Conservation (phyloP, 805 yeast species). For the Lipomyces anomalus region DNA sequence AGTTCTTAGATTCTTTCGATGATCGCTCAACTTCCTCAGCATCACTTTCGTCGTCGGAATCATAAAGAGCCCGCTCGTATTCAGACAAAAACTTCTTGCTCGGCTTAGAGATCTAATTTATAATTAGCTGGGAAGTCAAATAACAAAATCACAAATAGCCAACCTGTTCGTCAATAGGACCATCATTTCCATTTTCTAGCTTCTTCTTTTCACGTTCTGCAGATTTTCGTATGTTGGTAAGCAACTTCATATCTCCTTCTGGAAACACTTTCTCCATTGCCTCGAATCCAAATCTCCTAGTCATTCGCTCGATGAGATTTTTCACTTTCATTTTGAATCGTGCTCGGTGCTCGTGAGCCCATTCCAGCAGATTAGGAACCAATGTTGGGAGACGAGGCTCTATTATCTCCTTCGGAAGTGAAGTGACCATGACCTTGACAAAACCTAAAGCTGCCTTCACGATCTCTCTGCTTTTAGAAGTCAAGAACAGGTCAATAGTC, state of each 20-base stretch:
- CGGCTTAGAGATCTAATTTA: constrained; percentile 26
- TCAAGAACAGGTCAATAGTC: constrained; percentile 82
- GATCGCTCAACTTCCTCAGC: constrained; percentile 48
- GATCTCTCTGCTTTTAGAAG: constrained; percentile 87
- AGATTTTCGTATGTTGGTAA: constrained; percentile 78
- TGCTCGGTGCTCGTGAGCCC: constrained; percentile 95
- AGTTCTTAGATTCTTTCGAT: constrained; percentile 28
- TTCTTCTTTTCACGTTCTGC: constrained; percentile 80
- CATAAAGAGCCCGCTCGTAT: constrained; percentile 87
- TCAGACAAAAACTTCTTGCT: constrained; percentile 67
- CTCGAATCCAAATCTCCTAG: constrained; percentile 87
- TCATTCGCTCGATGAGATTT: constrained; percentile 85
- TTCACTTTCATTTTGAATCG: constrained; percentile 90
- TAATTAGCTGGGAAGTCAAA: too few species aligned
- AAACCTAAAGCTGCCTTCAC: constrained; percentile 93
- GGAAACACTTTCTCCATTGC: constrained; percentile 80
- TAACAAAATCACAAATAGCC: too few species aligned
- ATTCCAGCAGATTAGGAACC: constrained; percentile 67
- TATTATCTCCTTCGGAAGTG: constrained; percentile 73
- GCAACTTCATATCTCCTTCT: constrained; percentile 76
- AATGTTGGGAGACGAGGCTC: constrained; percentile 59
- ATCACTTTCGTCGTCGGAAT: constrained; percentile 57
- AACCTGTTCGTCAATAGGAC: constrained; percentile 32
- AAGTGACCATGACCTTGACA: constrained; percentile 78
- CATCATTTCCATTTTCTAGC: constrained; percentile 34